phyloP scores from a whole-genome alignment of 2,329 filamentous ascomycete genomes.

The Akanthomyces uredinophilus region DNA sequence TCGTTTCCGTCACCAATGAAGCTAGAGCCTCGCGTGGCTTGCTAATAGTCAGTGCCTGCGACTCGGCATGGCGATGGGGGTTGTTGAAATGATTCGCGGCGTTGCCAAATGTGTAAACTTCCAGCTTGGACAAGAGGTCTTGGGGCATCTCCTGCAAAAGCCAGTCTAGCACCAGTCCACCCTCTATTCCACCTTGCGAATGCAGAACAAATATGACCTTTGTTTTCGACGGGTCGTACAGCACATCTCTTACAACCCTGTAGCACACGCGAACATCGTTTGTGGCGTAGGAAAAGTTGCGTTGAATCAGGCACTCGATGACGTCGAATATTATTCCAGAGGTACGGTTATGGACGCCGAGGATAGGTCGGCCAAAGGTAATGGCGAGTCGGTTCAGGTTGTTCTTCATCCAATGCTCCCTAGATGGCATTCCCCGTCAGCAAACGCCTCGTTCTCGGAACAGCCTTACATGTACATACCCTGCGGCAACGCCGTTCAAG shows the following conservation, averaged over 20 bases:
- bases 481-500: slow-evolving; percentile 65
- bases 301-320: slow-evolving; percentile 71
- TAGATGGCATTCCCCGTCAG: slow-evolving; percentile 23
- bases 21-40: slow-evolving; percentile 32
- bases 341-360: slow-evolving; percentile 72
- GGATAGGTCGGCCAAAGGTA: slow-evolving; percentile 66
- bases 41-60: slow-evolving; percentile 33
- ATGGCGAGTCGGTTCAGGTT: slow-evolving; percentile 67
- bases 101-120: slow-evolving; percentile 74
- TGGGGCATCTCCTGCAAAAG: slow-evolving; percentile 66
- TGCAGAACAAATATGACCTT: slow-evolving; percentile 73
- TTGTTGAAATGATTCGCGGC: slow-evolving; percentile 82
- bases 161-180: slow-evolving; percentile 69
- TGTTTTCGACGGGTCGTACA: slow-evolving; percentile 56
- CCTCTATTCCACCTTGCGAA: slow-evolving; percentile 72
- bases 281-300: slow-evolving; percentile 69
- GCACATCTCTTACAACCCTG: slow-evolving; percentile 54
- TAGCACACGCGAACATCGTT: slow-evolving; percentile 60
- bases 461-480: slow-evolving; percentile 36
- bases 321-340: slow-evolving; percentile 71
- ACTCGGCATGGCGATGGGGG: slow-evolving; percentile 50
- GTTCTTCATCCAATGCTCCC: slow-evolving; percentile 61
- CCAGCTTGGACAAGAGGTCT: slow-evolving; percentile 60
- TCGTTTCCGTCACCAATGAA: slow-evolving; percentile 33
- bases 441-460: neutral